phyloP scores from a whole-genome alignment of 441 rosid genomes.

The Populus trichocarpa region DNA sequence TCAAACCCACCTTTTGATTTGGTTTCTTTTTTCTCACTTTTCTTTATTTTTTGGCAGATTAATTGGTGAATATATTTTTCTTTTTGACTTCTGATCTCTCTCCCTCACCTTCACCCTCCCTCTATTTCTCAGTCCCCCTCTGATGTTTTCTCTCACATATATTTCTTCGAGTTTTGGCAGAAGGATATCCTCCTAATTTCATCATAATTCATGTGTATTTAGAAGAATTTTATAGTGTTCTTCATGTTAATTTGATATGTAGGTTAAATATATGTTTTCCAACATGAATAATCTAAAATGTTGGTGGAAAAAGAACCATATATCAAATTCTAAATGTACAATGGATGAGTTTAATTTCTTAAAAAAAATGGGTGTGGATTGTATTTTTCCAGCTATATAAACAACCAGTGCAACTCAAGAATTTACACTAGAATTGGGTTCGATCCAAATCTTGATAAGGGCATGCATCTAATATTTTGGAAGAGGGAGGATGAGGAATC shows the following conservation, averaged over 20 bases:
- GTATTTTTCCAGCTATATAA: neutral
- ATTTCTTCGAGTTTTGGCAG: neutral
- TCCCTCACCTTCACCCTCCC: neutral
- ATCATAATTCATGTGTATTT: neutral
- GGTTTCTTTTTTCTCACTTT: neutral
- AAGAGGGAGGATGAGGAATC: neutral
- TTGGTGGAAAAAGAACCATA: neutral
- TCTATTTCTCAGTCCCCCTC: too few relatives aligned
- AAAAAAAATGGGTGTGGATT: neutral
- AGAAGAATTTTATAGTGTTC: too few relatives aligned
- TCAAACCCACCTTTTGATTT: neutral
- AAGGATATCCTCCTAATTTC: neutral
- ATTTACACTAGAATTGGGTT: constrained; percentile 14
- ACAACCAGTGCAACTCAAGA: neutral
- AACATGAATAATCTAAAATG: neutral
- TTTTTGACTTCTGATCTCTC: neutral
- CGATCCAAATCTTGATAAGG: neutral
- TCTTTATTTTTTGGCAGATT: neutral
- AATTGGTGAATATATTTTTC: neutral
- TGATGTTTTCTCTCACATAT: neutral
- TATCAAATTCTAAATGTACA: neutral
- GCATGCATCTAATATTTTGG: neutral
- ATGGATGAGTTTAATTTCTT: neutral
- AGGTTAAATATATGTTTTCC: neutral
- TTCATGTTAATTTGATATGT: too few relatives aligned